A percentile compares a stretch with the other conserved stretches of the same genome.
phyloP scores from a whole-genome alignment of 441 rosid genomes.

The Rhodomyrtus psidioides region DNA sequence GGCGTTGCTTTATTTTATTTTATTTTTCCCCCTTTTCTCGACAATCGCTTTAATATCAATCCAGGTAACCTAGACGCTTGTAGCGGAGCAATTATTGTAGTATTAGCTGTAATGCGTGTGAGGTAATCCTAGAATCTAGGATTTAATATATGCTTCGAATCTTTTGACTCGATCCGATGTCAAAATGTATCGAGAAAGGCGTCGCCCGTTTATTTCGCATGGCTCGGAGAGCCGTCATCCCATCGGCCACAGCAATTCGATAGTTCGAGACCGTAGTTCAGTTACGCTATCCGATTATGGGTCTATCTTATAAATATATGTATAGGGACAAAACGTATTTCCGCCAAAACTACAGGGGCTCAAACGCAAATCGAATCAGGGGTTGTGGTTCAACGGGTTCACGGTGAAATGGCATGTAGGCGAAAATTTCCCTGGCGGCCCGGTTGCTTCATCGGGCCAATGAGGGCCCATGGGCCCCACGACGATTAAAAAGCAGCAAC shows the following conservation, averaged over 20 bases:
- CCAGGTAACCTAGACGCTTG: not conserved
- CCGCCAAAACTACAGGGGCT: not conserved
- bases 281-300: rapidly evolving
- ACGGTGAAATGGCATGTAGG: not conserved
- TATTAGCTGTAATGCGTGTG: not conserved
- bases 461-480: constrained; percentile 19
- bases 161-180: not conserved
- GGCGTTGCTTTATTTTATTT: not conserved
- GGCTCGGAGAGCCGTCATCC: not conserved
- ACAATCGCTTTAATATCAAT: not conserved
- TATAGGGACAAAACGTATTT: not conserved
- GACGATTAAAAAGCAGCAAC: not conserved
- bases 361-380: not conserved
- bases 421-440: not conserved
- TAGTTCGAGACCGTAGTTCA: no score
- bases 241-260: no score
- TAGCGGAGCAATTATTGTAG: not conserved
- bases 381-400: not conserved
- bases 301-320: not conserved
- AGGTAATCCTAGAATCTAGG: not conserved
- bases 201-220: not conserved
- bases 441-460: not conserved
- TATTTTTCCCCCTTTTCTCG: not conserved
- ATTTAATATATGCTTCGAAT: not conserved
- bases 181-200: no score